Conservation (phyloP, 495 filamentous ascomycete species). For the Terfezia boudieri region DNA sequence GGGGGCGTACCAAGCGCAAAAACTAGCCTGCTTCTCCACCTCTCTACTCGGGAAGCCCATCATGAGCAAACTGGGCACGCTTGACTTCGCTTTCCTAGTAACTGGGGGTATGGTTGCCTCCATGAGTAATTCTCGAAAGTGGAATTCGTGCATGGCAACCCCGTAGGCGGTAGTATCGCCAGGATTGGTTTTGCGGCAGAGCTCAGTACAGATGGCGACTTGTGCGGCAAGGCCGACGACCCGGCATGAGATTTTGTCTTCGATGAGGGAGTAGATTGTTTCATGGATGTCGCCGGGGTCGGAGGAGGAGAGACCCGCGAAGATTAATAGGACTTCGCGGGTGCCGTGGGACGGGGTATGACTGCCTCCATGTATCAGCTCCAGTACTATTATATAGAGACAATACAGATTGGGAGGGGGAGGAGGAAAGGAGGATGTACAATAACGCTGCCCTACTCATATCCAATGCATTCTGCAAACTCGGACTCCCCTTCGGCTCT, state of each 20-base stretch:
- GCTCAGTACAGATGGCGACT: slow-evolving; percentile 73
- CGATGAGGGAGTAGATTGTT: slow-evolving; percentile 53
- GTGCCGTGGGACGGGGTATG: slow-evolving; percentile 87
- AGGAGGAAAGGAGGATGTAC: slow-evolving; percentile 26
- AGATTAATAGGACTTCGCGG: slow-evolving; percentile 73
- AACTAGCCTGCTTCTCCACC: too few species aligned
- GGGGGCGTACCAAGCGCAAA: too few species aligned
- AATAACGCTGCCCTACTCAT: slow-evolving; percentile 78
- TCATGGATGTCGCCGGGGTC: slow-evolving; percentile 91
- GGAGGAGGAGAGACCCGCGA: slow-evolving; percentile 68
- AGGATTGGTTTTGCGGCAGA: slow-evolving; percentile 66
- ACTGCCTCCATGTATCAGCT: slow-evolving; percentile 5
- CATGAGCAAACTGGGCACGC: slow-evolving; percentile 61
- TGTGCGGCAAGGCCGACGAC: slow-evolving; percentile 80
- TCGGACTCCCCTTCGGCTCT: slow-evolving; percentile 73
- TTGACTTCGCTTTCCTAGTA: slow-evolving; percentile 42
- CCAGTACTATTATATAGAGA: background rate
- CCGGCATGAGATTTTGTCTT: slow-evolving; percentile 62
- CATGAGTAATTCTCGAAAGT: slow-evolving; percentile 76
- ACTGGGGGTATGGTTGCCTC: slow-evolving; percentile 73
- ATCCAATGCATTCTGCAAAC: slow-evolving; percentile 83
- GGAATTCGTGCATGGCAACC: slow-evolving; percentile 68
- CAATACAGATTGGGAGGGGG: background rate
- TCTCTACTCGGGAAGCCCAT: slow-evolving; percentile 96
- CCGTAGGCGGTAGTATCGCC: slow-evolving; percentile 32